Percentiles rank a stretch among this genome's conserved stretches.
phyloP scores from a whole-genome alignment of 192 early-diverging fungal genomes.

The Umbelopsis sp. region DNA sequence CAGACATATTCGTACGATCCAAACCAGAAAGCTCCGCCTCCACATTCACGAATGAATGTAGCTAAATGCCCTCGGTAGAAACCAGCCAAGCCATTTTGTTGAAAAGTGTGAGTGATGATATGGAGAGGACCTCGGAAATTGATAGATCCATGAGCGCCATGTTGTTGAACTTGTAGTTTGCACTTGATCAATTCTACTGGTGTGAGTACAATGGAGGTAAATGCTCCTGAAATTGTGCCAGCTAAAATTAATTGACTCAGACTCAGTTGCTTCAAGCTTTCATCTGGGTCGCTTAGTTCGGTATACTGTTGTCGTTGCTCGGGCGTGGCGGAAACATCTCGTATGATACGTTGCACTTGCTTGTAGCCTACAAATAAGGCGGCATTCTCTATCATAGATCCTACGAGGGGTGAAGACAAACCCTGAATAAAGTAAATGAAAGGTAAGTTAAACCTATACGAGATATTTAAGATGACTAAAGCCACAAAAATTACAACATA shows the following conservation, averaged over 20 bases:
- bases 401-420: conserved; percentile 86
- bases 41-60: conserved; percentile 86
- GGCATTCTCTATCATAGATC: conserved; percentile 94
- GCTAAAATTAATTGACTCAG: conserved; percentile 75
- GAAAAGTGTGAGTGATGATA: conserved; percentile 46
- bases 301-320: conserved; percentile 20
- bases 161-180: conserved; percentile 90
- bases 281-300: conserved; percentile 10
- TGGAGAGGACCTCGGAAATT: conserved; percentile 48
- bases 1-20: conserved; percentile 88
- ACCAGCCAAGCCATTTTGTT: conserved; percentile 53
- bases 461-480: no score
- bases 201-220: conserved; percentile 87
- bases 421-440: conserved; percentile 56
- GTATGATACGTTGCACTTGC: conserved; percentile 76
- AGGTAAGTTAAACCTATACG: background rate
- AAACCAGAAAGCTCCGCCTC: conserved; percentile 97
- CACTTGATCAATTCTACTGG: conserved; percentile 97
- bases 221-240: conserved; percentile 83
- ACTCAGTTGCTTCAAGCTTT: conserved; percentile 46
- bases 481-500: conserved; percentile 39
- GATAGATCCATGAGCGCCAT: conserved; percentile 25
- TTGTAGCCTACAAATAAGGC: conserved; percentile 88
- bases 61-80: conserved; percentile 81
- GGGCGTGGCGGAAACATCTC: conserved; percentile 41